Conservation (phyloP, 768 basidiomycete genomes). For the Termitomyces sp. region DNA sequence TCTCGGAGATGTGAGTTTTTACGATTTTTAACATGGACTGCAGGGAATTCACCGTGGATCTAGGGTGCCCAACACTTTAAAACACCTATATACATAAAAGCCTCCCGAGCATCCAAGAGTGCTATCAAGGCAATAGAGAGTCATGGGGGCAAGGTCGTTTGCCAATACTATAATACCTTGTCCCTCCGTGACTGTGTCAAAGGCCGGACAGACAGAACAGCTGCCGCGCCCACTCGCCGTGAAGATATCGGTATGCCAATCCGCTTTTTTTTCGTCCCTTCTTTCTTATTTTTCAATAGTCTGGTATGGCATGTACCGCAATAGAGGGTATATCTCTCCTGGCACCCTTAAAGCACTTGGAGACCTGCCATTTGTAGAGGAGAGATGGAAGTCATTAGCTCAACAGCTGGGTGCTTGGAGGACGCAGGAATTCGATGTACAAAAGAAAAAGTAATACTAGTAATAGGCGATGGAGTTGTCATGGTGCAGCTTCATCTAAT, state of each 20-base stretch:
- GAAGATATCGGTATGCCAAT: constrained; percentile 69
- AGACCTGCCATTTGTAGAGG: constrained; percentile 53
- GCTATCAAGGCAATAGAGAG: constrained; percentile 84
- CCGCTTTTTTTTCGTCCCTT: background rate
- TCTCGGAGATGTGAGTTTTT: constrained; percentile 65
- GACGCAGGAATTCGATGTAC: constrained; percentile 35
- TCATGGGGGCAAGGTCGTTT: constrained; percentile 77
- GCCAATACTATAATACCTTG: constrained; percentile 88
- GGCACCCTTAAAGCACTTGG: constrained; percentile 47
- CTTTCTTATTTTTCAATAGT: constrained; percentile 32
- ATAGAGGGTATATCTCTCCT: constrained; percentile 71
- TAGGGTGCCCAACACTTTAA: constrained; percentile 67
- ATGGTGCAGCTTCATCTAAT: constrained; percentile 15
- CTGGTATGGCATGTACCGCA: constrained; percentile 71
- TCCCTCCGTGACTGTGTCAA: constrained; percentile 77
- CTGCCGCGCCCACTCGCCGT: constrained; percentile 81
- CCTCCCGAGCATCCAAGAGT: constrained; percentile 81
- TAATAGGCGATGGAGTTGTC: background rate
- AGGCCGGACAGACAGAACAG: constrained; percentile 60
- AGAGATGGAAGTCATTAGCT: constrained; percentile 65
- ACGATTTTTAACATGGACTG: background rate
- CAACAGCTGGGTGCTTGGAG: constrained; percentile 56
- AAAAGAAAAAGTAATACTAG: constrained; percentile 31
- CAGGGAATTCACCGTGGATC: background rate
- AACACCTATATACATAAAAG: constrained; percentile 69